phyloP scores from a whole-genome alignment of 371 early-diverging fungal genomes.

The Blastocladiella emersonii region DNA sequence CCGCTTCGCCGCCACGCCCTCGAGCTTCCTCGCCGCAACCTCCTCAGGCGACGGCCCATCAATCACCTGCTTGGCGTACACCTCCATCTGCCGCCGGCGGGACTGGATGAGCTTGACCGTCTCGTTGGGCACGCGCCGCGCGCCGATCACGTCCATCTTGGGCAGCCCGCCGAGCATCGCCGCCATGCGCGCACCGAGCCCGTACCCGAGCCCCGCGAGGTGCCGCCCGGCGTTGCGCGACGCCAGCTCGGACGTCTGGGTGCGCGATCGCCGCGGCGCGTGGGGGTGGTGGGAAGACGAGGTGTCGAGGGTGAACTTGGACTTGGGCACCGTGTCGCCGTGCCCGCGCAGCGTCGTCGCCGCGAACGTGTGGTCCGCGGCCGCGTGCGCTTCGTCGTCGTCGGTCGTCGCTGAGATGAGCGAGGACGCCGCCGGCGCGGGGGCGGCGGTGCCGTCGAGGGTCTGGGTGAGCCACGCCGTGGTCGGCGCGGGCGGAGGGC shows the following conservation, averaged over 20 bases:
- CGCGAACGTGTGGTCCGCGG: not conserved
- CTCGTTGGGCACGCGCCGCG: not conserved
- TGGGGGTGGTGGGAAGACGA: not conserved
- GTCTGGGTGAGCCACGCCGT: no score
- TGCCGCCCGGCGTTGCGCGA: not conserved
- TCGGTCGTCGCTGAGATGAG: not conserved
- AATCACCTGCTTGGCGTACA: not conserved
- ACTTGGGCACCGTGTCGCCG: not conserved
- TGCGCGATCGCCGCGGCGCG: not conserved
- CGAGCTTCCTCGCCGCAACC: no score
- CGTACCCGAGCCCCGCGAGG: not conserved
- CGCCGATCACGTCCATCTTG: not conserved
- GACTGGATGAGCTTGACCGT: not conserved
- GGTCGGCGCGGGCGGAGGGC: no score
- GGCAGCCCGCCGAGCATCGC: not conserved
- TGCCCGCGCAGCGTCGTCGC: not conserved
- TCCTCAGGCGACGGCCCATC: no score
- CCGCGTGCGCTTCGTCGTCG: not conserved
- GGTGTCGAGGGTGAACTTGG: no score
- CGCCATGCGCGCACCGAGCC: not conserved
- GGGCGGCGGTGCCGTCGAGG: no score
- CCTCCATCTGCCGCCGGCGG: not conserved
- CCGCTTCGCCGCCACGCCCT: no score
- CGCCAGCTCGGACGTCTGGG: not conserved
- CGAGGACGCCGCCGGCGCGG: no score